These are phyloP conservation scores for Radiomyces spectabilis DNA, from an alignment of 192 early-diverging fungal species.

Conservation along the genomic window DNA sequence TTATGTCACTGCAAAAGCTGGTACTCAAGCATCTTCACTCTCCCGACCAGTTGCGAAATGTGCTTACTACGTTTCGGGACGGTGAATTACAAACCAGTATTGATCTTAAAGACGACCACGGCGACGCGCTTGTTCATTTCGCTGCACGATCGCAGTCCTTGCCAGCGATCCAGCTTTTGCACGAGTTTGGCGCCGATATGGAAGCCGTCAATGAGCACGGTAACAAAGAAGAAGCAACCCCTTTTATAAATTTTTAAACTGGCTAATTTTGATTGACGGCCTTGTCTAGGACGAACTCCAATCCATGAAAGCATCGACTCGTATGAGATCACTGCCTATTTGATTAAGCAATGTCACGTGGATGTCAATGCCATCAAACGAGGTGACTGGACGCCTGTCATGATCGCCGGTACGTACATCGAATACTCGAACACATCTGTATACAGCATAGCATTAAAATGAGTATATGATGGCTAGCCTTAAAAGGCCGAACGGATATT, in stretches of 20 bases:
- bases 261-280: background rate
- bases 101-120: slow-evolving; percentile 14
- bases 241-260: background rate
- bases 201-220: slow-evolving; percentile 31
- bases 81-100: no score
- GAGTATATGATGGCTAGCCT: slow-evolving; percentile 11
- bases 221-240: background rate
- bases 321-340: slow-evolving; percentile 14
- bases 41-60: no score
- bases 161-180: slow-evolving; percentile 6
- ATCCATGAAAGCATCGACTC: slow-evolving; percentile 33
- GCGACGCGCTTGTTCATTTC: slow-evolving; percentile 36
- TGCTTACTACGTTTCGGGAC: no score
- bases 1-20: no score
- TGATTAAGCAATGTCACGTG: slow-evolving; percentile 19
- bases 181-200: slow-evolving; percentile 12
- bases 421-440: no score
- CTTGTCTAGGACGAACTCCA: slow-evolving; percentile 24
- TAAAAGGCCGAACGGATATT: slow-evolving; percentile 25
- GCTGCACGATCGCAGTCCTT: slow-evolving; percentile 26
- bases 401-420: slow-evolving; percentile 26
- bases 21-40: no score
- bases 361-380: slow-evolving; percentile 35
- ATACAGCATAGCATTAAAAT: no score
- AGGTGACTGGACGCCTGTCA: slow-evolving; percentile 38